Evolutionary conservation across 2,329 filamentous ascomycete genomes (phyloP).

Genomic region (Epichloe sylvatica): DNA sequence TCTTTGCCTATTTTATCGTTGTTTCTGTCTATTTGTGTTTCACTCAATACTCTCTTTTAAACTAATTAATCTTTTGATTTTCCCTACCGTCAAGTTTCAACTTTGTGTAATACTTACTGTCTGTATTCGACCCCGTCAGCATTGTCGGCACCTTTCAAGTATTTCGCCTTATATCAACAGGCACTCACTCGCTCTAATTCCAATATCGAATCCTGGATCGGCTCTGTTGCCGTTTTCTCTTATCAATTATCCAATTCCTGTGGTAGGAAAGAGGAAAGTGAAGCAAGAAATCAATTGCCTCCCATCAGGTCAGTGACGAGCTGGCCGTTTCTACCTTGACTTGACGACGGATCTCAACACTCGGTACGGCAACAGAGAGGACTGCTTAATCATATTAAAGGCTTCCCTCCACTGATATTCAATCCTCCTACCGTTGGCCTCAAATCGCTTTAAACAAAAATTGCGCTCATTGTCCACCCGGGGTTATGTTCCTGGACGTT

Average conservation of each 20-base stretch:
- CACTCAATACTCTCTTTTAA: not conserved
- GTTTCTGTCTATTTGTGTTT: not conserved
- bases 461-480: not conserved
- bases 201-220: too few species aligned
- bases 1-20: not conserved
- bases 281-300: too few species aligned
- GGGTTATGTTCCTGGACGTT: conserved; percentile 1
- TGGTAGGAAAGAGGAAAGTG: too few species aligned
- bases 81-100: too few species aligned
- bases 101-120: too few species aligned
- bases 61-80: not conserved
- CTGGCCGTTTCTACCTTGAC: too few species aligned
- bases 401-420: not conserved
- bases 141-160: not conserved
- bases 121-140: too few species aligned
- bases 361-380: not conserved
- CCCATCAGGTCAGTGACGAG: too few species aligned
- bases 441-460: not conserved
- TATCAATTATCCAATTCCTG: too few species aligned
- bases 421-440: not conserved
- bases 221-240: too few species aligned
- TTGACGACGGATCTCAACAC: not conserved
- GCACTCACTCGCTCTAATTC: too few species aligned
- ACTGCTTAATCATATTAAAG: not conserved
- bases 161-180: not conserved